These are phyloP conservation scores for Podospora appendiculata DNA, from an alignment of 495 filamentous ascomycete species.

Conservation along the genomic window DNA sequence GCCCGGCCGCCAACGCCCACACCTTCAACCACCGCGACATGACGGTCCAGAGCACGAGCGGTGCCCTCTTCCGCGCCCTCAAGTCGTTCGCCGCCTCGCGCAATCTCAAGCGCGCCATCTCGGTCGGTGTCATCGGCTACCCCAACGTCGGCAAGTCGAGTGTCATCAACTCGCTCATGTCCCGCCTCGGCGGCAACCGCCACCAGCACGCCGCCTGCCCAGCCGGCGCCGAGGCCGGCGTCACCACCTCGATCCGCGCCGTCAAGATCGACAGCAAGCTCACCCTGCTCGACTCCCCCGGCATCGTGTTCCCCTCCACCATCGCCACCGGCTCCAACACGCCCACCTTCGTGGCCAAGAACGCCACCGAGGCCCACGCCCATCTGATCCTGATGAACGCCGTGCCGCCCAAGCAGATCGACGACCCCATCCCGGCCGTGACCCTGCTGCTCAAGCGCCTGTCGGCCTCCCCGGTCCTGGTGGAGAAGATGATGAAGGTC, in stretches of 20 bases:
- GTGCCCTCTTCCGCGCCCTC: slow-evolving; percentile 80
- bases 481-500: slow-evolving; percentile 67
- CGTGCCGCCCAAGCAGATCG: slow-evolving; percentile 86
- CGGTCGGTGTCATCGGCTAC: slow-evolving; percentile 91
- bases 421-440: slow-evolving; percentile 83
- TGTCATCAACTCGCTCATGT: slow-evolving; percentile 88
- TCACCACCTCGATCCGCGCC: slow-evolving; percentile 79
- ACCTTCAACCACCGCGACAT: slow-evolving; percentile 89
- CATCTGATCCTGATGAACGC: slow-evolving; percentile 84
- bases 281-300: slow-evolving; percentile 89
- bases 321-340: slow-evolving; percentile 1
- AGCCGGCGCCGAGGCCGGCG: slow-evolving; percentile 84
- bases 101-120: slow-evolving; percentile 80
- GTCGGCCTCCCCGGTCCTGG: slow-evolving; percentile 59
- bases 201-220: slow-evolving; percentile 62
- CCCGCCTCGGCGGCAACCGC: slow-evolving; percentile 60
- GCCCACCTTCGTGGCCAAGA: slow-evolving; percentile 41
- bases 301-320: slow-evolving; percentile 80
- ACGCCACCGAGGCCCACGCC: slow-evolving; percentile 69
- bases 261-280: slow-evolving; percentile 95
- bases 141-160: slow-evolving; percentile 97
- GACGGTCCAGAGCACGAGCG: slow-evolving; percentile 77
- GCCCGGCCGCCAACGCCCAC: slow-evolving; percentile 74
- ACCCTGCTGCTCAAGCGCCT: slow-evolving; percentile 71
- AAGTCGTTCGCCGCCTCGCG: slow-evolving; percentile 82